Conservation (phyloP, 768 basidiomycete species). For the Mycena galericulata region DNA sequence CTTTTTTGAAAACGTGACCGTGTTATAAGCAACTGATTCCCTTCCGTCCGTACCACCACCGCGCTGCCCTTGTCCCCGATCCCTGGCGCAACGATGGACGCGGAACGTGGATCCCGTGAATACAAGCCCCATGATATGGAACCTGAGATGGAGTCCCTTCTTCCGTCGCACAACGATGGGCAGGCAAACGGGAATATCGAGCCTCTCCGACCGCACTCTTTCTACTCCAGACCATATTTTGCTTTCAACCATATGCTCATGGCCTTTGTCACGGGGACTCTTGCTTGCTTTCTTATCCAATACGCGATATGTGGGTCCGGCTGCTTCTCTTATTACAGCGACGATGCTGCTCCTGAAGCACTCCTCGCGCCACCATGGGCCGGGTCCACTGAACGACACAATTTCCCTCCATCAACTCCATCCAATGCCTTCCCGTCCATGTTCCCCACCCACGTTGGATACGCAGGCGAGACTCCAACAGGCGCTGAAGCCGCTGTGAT, state of each 20-base stretch:
- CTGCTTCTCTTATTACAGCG: conserved; percentile 48
- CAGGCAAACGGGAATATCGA: conserved; percentile 10
- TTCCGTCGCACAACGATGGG: conserved; percentile 40
- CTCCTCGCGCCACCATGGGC: conserved; percentile 72
- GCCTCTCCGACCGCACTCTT: conserved; percentile 27
- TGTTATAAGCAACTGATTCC: no score
- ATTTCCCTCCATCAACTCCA: conserved; percentile 79
- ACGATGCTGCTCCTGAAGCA: conserved; percentile 29
- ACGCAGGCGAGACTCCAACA: conserved; percentile 82
- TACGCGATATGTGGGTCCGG: conserved; percentile 56
- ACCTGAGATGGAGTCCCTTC: conserved; percentile 52
- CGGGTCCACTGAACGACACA: conserved; percentile 76
- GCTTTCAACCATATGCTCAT: conserved; percentile 52
- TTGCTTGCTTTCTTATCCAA: conserved; percentile 64
- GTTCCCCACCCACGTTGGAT: conserved; percentile 84
- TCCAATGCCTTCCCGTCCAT: conserved; percentile 80
- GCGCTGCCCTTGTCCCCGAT: no score
- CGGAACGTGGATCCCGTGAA: conserved; percentile 26
- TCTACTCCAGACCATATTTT: conserved; percentile 44
- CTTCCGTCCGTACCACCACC: no score
- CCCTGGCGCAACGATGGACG: no score
- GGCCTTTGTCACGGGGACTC: conserved; percentile 67
- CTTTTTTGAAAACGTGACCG: no score
- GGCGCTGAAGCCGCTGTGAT: conserved; percentile 82
- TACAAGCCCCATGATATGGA: conserved; percentile 28